These are phyloP conservation scores for Moniliophthora roreri DNA, from an alignment of 1,284 basidiomycete species.

Conservation along the genomic window DNA sequence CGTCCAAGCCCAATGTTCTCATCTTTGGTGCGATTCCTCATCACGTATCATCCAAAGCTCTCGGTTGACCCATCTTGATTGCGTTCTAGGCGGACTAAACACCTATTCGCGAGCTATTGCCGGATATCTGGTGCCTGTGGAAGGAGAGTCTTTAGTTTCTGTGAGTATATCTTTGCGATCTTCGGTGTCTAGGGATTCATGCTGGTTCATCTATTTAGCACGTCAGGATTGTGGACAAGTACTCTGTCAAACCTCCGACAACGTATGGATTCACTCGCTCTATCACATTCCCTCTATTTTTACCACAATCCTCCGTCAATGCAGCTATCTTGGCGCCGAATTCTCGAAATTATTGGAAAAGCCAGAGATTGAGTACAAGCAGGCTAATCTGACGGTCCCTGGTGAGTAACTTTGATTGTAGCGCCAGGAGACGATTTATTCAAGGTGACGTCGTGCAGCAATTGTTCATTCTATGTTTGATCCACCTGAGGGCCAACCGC, in stretches of 20 bases:
- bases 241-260: conserved; percentile 81
- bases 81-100: conserved; percentile 66
- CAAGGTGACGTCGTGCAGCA: conserved; percentile 37
- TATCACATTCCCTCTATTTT: conserved; percentile 4
- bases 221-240: conserved; percentile 83
- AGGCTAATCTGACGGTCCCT: conserved; percentile 76
- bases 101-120: conserved; percentile 72
- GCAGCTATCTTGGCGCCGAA: conserved; percentile 77
- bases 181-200: conserved; percentile 1
- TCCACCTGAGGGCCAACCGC: conserved; percentile 59
- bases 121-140: conserved; percentile 57
- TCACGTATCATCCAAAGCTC: conserved; percentile 3
- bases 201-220: conserved; percentile 40
- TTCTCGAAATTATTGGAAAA: conserved; percentile 72
- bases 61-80: conserved; percentile 13
- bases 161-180: conserved; percentile 44
- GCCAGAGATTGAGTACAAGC: conserved; percentile 76
- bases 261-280: conserved; percentile 55
- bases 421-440: conserved; percentile 10
- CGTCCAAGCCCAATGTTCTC: conserved; percentile 66
- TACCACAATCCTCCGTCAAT: neutral
- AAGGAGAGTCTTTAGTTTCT: conserved; percentile 69
- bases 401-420: conserved; percentile 41
- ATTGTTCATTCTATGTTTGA: conserved; percentile 67
- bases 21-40: conserved; percentile 66